Base-by-base conservation (phyloP, 176 grass and related monocot genomes). In the Triticum turgidum region DNA sequence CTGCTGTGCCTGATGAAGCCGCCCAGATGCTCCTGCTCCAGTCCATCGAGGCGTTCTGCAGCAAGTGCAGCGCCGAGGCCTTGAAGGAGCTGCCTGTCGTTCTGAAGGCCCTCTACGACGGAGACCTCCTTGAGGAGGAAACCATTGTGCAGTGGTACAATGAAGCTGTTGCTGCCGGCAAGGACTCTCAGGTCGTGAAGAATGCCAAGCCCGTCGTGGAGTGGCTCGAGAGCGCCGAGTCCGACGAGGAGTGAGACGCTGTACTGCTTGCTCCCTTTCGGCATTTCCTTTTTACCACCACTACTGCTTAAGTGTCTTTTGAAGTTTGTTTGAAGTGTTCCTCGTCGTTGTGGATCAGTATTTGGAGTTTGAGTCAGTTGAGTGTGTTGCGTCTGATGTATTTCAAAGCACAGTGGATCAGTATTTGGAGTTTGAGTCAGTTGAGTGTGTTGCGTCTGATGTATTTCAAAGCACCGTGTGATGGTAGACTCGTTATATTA, bases 201-300 rank as follows among this genome's bases (percentile, higher is more conserved):
- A 92, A 89, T 8, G 86, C 87, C 63, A 94, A 91, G 76, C 91
- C 91, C 0, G 92, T 95, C 3, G 86, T 98, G 5, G 91, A 95
- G 86, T 98, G 96, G 90, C 93, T 98, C 22, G 86, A 94, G 86
- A 94, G 80, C 14, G 96, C 93, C 0, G 96, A 98, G n/a, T 94
- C 92, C 0, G 95, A 97, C 0, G 96, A 98, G 64, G 87, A 94
- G 72, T 88, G 81, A 85, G 20, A 30, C 41, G 3, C 2, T 13
- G 0, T 49, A 4, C 11, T 14, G 21, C 12, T 25, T 2, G 22
- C 4, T 61, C 20, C 21, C 10, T 18, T 20, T 30, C 37, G 3
- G 3, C 3, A 20, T 6, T 20, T 44, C 0, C 4, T 14, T 73
- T 9, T 9, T 56, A n/a, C 27, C 20, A 39, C 35, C 39, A 14